Conservation (phyloP, 257 asterid genomes). For the Salvia rosmarinus region DNA sequence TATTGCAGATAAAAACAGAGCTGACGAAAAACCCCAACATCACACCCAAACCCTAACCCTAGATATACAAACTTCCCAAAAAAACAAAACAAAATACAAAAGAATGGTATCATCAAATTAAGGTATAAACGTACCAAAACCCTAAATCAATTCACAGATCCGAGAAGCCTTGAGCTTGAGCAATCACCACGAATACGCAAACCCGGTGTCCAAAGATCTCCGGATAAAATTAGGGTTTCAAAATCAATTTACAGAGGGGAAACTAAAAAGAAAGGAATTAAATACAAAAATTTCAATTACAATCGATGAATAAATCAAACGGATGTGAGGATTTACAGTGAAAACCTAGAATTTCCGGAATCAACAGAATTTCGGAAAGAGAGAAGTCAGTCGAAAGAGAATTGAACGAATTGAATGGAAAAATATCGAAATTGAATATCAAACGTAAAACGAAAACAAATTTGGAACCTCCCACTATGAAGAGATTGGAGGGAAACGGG, state of each 20-base stretch:
- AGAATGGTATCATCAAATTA: slow-evolving; percentile 37
- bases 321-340: slow-evolving; percentile 47
- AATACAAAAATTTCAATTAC: slow-evolving; percentile 10
- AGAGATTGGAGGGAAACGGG: slow-evolving; percentile 40
- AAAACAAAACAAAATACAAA: neutral
- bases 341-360: slow-evolving; percentile 49
- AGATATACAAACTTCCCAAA: slow-evolving; percentile 27
- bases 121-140: slow-evolving; percentile 43
- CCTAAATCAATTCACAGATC: slow-evolving; percentile 51
- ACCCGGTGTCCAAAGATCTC: slow-evolving; percentile 50
- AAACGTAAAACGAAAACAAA: slow-evolving; percentile 22
- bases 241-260: slow-evolving; percentile 39
- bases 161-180: slow-evolving; percentile 30
- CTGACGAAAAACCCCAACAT: slow-evolving; percentile 18
- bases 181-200: slow-evolving; percentile 42
- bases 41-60: slow-evolving; percentile 56
- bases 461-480: slow-evolving; percentile 31
- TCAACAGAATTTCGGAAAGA: slow-evolving; percentile 16
- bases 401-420: slow-evolving; percentile 39
- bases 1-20: slow-evolving; percentile 18
- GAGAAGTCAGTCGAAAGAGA: slow-evolving; percentile 46
- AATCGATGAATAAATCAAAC: slow-evolving; percentile 33
- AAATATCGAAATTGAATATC: slow-evolving; percentile 37
- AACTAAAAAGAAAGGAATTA: neutral
- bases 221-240: slow-evolving; percentile 23